Base-by-base conservation (phyloP, 1,139 yeast genomes). In the Hansenula lynferdii region DNA sequence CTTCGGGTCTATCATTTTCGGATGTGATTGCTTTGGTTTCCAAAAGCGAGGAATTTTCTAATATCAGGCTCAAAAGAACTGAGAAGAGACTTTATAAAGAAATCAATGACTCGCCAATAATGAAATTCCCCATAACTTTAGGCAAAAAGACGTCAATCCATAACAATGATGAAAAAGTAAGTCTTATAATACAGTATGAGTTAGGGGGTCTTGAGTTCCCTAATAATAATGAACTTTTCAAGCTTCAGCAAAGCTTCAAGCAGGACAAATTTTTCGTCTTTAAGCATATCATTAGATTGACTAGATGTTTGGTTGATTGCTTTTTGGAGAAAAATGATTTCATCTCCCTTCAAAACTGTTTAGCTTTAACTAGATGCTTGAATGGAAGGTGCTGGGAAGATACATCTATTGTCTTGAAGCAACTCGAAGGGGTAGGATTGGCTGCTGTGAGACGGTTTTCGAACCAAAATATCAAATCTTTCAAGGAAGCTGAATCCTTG, bases 371-470 rank as follows among this genome's bases (percentile, higher is more conserved):
- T 3, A 53, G 75, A 37, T 65, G 70, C 32, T 42, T 72, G 4
- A 50, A 52, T 32, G 72, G 72, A 0, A 62, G 57, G 41, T 62
- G 76, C 17, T 74, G 80, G 80, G 77, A 72, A 45, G 66, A 63
- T 35, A 53, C 69, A 0, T 56, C 70, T 0, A 58, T 63, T 48
- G 65, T 65, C 9, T 50, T 74, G 20, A 57, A 67, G 38, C 80
- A 75, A 41, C 41, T 74, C 15, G 67, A 67, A 20, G 70, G 69
- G 6, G 52, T 75, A 19, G 76, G 74, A 0, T 43, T 64, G 3
- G 65, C 59, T 0, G 58, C 64, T 19, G 64, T 69, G 0, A 57
- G 64, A 34, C 65, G 60, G 32, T 58, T 74, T 34, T 54, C 59
- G 1, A 61, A 55, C 16, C 62, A 62, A 12, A 58, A 62, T 15